Evolutionary conservation across 768 basidiomycete genomes (phyloP).

Genomic region (Suillus brevipes): DNA sequence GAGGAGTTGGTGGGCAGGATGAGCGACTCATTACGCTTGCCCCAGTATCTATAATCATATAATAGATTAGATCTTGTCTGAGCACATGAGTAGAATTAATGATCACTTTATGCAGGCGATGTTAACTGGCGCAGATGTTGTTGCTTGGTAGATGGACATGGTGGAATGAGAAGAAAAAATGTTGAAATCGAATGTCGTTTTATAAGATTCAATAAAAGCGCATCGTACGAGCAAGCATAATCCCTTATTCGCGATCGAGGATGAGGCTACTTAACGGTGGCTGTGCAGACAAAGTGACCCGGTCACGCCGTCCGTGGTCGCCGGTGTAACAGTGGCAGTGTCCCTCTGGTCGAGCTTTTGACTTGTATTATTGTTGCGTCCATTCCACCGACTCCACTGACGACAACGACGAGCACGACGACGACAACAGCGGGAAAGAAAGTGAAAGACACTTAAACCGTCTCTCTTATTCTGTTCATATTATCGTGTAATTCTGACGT

Average conservation of each 20-base stretch:
- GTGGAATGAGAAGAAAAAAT: constrained; percentile 13
- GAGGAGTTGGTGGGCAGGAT: constrained; percentile 98
- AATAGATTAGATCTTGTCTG: constrained; percentile 10
- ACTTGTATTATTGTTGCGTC: background rate
- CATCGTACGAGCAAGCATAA: constrained; percentile 11
- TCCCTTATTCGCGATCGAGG: constrained; percentile 10
- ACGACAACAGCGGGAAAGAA: constrained; percentile 16
- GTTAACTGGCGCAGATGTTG: constrained; percentile 91
- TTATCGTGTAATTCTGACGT: background rate
- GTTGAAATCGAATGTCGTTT: background rate
- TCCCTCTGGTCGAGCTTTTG: constrained; percentile 12
- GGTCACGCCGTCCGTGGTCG: constrained; percentile 5
- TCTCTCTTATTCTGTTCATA: constrained; percentile 16
- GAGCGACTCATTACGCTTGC: constrained; percentile 92
- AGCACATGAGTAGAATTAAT: constrained; percentile 18
- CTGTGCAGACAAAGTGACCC: constrained; percentile 17
- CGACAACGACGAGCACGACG: constrained; percentile 18
- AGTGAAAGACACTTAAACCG: constrained; percentile 16
- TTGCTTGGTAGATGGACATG: constrained; percentile 78
- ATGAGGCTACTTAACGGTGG: constrained; percentile 17
- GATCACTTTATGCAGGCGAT: constrained; percentile 95
- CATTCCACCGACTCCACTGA: background rate
- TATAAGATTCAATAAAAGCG: constrained; percentile 14
- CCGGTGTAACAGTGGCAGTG: constrained; percentile 1
- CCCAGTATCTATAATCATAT: constrained; percentile 82